Evolutionary conservation across 2,329 filamentous ascomycete species (phyloP), one percentile per base, ranked within the genome.

Genomic region (Coniosporium tulheliwenetii): DNA sequence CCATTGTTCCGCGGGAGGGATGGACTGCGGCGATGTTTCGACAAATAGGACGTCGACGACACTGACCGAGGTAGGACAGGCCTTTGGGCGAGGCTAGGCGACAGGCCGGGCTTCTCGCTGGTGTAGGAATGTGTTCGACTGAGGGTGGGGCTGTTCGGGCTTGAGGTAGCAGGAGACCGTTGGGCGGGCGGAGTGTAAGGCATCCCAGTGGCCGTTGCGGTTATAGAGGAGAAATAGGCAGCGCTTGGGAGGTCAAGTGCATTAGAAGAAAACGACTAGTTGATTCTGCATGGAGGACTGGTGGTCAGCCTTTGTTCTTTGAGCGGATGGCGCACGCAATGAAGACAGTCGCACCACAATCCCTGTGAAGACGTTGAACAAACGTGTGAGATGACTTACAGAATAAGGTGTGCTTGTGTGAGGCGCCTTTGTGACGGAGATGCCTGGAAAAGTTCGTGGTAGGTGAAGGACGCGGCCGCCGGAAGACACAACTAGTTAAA

Each of bases 141-240:
- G 51, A 66, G 52, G 41, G 56, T 60, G 47, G 68, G 70, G 48
- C 66, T 71, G 52, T 57, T 64, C 39, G 65, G 59, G 56, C 69
- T 70, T 43, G 73, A 74, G 49, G 69, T 65, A 52, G 67, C 65
- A 59, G 73, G 73, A 51, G 73, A 75, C 61, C 68, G 66, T 62
- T 74, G 73, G 52, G 79, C 75, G 47, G 84, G 84, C 45, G 84
- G 83, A 62, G 84, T 91, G 69, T 91, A 91, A 76, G 84, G 84
- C 84, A 91, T 91, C 67, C 72, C 62, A 58, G 54, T 58, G 57
- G 52, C 56, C 49, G 45, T 50, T 48, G 53, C 47, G 55, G 49
- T 54, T 58, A 52, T 49, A 53, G 44, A 50, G 43, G 47, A 49
- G 46, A 44, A 43, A 34, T 42, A 48, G 47, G 47, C 48, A 44